Percentiles rank a stretch among this genome's conserved stretches.
Conservation (phyloP, 2,329 filamentous ascomycete genomes). For the Aureobasidium sp. region DNA sequence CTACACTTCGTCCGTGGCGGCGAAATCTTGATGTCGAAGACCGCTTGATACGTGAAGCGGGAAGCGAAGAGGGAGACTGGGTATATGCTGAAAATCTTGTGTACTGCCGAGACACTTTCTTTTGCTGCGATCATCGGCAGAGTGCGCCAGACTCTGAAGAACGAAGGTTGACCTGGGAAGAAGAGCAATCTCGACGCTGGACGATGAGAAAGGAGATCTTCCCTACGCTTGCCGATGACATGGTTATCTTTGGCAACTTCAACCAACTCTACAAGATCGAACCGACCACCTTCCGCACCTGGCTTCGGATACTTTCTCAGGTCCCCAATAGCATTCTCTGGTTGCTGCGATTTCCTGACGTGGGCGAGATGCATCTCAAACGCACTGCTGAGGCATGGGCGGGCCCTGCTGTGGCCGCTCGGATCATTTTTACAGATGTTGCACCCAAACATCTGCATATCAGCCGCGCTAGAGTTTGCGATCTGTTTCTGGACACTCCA, state of each 20-base stretch:
- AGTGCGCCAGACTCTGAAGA: constrained; percentile 69
- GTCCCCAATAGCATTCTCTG: constrained; percentile 86
- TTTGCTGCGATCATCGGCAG: constrained; percentile 94
- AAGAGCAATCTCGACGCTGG: constrained; percentile 77
- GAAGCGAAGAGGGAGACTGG: constrained; percentile 58
- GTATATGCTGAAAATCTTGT: constrained; percentile 96
- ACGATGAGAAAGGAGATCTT: constrained; percentile 90
- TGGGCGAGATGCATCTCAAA: constrained; percentile 78
- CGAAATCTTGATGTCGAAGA: constrained; percentile 68
- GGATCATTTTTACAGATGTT: constrained; percentile 92
- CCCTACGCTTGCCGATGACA: constrained; percentile 69
- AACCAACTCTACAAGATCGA: constrained; percentile 99
- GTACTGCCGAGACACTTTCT: constrained; percentile 90
- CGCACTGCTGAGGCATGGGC: constrained; percentile 78
- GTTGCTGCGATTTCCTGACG: constrained; percentile 92
- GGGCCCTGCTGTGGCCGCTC: constrained; percentile 70
- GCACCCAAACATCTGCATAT: constrained; percentile 94
- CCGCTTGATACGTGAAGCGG: constrained; percentile 53
- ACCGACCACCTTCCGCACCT: constrained; percentile 89
- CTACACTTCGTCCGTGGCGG: constrained; percentile 72
- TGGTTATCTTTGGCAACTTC: constrained; percentile 92
- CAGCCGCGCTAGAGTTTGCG: constrained; percentile 79
- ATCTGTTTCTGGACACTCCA: constrained; percentile 92
- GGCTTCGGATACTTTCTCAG: constrained; percentile 80
- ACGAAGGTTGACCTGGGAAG: constrained; percentile 64